Evolutionary conservation across 1,139 yeast genomes (phyloP).

Genomic region (Yamadazyma dushanensis): DNA sequence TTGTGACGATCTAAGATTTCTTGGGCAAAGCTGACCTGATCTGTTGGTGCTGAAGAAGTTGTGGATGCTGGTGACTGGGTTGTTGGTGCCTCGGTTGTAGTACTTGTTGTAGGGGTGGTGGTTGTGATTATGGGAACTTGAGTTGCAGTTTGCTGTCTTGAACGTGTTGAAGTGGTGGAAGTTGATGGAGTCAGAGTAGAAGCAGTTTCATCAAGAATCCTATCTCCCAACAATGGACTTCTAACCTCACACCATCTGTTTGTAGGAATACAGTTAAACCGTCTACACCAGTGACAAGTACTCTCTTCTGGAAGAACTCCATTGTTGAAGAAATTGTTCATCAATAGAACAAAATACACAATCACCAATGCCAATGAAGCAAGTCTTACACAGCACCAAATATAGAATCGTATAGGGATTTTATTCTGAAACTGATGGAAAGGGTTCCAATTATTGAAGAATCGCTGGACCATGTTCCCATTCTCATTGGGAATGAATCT

Average conservation of each 20-base stretch:
- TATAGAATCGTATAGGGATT: constrained; percentile 32
- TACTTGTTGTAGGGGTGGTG: no score
- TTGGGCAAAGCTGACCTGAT: constrained; percentile 23
- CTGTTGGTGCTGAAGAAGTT: constrained; percentile 13
- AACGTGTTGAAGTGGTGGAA: constrained; percentile 29
- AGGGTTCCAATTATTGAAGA: constrained; percentile 46
- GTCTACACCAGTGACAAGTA: constrained; percentile 69
- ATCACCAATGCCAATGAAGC: constrained; percentile 48
- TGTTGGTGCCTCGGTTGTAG: no score
- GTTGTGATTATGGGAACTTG: constrained; percentile 12
- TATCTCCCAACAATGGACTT: no score
- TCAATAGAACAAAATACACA: constrained; percentile 51
- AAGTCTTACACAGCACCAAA: constrained; percentile 54
- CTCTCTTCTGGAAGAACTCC: constrained; percentile 30
- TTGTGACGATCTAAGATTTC: constrained; percentile 52
- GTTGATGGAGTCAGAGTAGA: no score
- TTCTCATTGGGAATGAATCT: constrained; percentile 43
- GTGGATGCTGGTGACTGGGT: constrained; percentile 11
- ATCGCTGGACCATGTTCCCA: constrained; percentile 39
- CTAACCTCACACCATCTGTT: constrained; percentile 79
- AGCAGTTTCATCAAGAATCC: constrained; percentile 5
- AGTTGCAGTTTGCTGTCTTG: constrained; percentile 10
- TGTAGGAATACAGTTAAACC: constrained; percentile 70
- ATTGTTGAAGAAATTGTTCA: constrained; percentile 49
- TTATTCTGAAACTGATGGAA: constrained; percentile 35